These are phyloP conservation scores for Cyberlindnera xylosilytica DNA, from an alignment of 805 yeast species.

Conservation along the genomic window DNA sequence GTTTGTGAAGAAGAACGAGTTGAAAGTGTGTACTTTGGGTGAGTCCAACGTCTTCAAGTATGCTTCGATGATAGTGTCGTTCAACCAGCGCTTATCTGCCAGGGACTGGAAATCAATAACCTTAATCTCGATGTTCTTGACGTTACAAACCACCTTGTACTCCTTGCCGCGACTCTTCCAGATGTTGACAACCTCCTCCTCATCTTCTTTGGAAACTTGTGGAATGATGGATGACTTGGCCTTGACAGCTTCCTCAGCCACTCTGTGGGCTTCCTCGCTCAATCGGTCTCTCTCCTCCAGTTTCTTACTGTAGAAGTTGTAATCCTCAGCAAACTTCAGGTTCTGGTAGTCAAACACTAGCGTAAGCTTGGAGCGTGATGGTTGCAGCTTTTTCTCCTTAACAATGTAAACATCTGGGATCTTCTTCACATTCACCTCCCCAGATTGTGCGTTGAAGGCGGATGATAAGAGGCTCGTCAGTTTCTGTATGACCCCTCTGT, in stretches of 20 bases:
- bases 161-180: conserved; percentile 27
- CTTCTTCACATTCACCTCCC: conserved; percentile 2
- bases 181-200: conserved; percentile 25
- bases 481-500: neutral
- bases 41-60: conserved; percentile 46
- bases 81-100: conserved; percentile 74
- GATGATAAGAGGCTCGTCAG: neutral
- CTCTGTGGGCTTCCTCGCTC: conserved; percentile 34
- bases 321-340: conserved; percentile 28
- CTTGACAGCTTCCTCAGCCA: conserved; percentile 32
- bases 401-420: conserved; percentile 16
- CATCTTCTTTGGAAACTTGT: conserved; percentile 22
- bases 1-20: conserved; percentile 84
- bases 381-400: conserved; percentile 14
- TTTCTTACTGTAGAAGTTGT: conserved; percentile 41
- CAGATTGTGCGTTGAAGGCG: conserved; percentile 1
- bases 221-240: conserved; percentile 27
- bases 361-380: conserved; percentile 19
- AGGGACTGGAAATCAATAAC: conserved; percentile 71
- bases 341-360: neutral
- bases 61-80: conserved; percentile 86
- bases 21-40: conserved; percentile 59
- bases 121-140: conserved; percentile 53
- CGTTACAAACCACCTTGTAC: conserved; percentile 27
- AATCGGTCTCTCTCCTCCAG: conserved; percentile 39